A percentile compares a stretch with the other conserved stretches of the same genome.
phyloP scores from a whole-genome alignment of 2,329 filamentous ascomycete species.

The Fusarium mangiferae region DNA sequence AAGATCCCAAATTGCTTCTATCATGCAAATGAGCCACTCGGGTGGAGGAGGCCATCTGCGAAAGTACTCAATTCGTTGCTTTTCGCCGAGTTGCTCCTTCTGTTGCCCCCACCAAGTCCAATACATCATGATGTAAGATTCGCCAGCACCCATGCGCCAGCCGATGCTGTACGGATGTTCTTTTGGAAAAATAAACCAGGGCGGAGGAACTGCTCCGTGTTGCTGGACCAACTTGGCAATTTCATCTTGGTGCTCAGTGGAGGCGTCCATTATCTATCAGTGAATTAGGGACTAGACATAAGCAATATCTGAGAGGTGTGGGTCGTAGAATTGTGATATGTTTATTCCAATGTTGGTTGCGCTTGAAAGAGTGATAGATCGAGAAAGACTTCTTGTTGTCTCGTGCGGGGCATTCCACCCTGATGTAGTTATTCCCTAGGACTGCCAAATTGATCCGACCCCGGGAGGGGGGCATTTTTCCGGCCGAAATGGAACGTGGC shows the following conservation, averaged over 20 bases:
- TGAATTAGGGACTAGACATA: accelerated
- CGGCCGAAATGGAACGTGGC: neutral
- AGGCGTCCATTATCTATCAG: neutral
- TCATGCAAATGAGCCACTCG: neutral
- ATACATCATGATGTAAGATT: neutral
- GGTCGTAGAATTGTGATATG: neutral
- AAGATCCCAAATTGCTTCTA: neutral
- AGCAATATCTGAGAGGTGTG: neutral
- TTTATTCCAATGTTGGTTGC: accelerated
- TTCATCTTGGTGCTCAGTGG: neutral
- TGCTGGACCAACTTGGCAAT: neutral
- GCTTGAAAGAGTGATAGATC: neutral
- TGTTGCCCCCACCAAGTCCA: neutral
- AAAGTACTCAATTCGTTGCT: neutral
- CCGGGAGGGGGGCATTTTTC: too few relatives aligned
- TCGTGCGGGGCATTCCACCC: neutral
- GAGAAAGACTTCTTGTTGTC: too few relatives aligned
- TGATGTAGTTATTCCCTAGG: too few relatives aligned
- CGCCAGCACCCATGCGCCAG: neutral
- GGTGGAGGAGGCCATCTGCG: neutral
- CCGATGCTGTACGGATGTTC: neutral
- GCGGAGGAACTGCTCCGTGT: neutral
- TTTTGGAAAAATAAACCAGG: neutral
- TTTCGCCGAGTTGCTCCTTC: neutral
- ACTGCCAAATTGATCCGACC: too few relatives aligned